Percentiles rank a stretch among this genome's conserved stretches.
Conservation (phyloP, 75 land plant genomes). For the Sequoiadendron giganteum region DNA sequence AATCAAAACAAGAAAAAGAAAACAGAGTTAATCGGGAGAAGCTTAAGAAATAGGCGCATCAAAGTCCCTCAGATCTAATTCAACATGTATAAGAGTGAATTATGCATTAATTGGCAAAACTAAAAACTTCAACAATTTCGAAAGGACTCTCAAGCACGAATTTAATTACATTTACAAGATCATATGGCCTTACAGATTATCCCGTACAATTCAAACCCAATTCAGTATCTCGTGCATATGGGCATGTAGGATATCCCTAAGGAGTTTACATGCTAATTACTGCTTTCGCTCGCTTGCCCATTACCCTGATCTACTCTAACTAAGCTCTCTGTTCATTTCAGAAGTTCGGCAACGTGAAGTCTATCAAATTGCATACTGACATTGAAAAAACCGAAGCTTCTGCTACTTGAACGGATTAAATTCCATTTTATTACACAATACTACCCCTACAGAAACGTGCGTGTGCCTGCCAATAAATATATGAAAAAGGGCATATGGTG, state of each 20-base stretch:
- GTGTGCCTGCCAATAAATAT: no score
- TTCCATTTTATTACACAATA: no score
- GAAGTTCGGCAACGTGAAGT: not conserved
- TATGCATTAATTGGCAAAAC: not conserved
- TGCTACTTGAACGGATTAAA: no score
- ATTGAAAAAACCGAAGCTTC: no score
- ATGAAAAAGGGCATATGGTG: no score
- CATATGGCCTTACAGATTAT: not conserved
- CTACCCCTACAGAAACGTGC: no score
- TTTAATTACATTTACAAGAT: not conserved
- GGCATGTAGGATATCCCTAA: no score
- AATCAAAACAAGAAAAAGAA: not conserved
- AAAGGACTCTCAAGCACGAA: not conserved
- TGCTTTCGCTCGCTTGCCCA: no score
- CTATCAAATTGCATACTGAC: no score
- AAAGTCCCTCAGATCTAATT: not conserved
- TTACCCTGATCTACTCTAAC: not conserved
- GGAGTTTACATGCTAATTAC: no score
- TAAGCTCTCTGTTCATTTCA: not conserved
- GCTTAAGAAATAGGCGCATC: not conserved
- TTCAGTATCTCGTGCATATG: not conserved
- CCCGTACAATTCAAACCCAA: not conserved
- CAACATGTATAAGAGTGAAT: not conserved
- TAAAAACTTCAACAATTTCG: not conserved
- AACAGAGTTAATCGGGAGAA: not conserved